A percentile compares a stretch with the other conserved stretches of the same genome.
Conservation (phyloP, 1,284 basidiomycete genomes). For the Puccinia coronata region DNA sequence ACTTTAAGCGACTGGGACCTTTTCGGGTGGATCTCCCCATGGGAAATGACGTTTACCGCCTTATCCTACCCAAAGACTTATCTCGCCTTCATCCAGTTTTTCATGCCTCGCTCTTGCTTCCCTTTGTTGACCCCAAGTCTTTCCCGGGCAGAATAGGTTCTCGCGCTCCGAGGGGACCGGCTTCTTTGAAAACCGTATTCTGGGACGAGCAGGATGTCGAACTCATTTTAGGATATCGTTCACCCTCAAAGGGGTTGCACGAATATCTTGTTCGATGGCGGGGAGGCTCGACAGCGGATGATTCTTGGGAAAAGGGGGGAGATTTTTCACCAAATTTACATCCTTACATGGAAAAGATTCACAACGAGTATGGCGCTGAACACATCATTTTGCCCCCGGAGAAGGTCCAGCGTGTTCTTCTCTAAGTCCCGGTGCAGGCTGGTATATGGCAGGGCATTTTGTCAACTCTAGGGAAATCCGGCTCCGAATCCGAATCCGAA, state of each 20-base stretch:
- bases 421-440: too few species aligned
- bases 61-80: neutral
- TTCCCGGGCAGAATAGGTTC: neutral
- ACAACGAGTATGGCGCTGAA: neutral
- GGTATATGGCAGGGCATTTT: too few species aligned
- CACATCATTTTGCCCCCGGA: neutral
- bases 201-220: neutral
- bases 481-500: too few species aligned
- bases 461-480: too few species aligned
- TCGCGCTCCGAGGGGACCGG: neutral
- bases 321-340: neutral
- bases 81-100: slow-evolving; percentile 5
- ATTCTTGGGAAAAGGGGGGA: slow-evolving; percentile 9
- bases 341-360: neutral
- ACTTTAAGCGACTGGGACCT: neutral
- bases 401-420: neutral
- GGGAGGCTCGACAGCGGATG: neutral
- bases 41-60: neutral
- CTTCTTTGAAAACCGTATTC: neutral
- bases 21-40: neutral
- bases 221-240: neutral
- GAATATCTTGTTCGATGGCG: neutral
- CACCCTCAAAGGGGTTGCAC: neutral
- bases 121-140: neutral
- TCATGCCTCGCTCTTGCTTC: neutral